These are phyloP conservation scores for Elsinoe batatas DNA, from an alignment of 2,329 filamentous ascomycete species.

Conservation along the genomic window DNA sequence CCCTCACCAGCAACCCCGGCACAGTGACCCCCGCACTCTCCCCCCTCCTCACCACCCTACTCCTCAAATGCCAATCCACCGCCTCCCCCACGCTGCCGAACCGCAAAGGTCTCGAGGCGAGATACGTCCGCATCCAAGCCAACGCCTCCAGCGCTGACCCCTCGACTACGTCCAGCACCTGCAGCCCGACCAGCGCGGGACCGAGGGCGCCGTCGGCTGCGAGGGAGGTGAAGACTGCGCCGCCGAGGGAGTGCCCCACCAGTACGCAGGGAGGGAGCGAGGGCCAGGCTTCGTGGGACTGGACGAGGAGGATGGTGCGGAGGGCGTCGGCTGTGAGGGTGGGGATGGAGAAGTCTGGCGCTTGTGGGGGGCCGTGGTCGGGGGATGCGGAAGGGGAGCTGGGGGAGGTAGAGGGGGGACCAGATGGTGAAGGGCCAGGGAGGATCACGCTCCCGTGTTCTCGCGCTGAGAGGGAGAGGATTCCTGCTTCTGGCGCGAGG, in stretches of 20 bases:
- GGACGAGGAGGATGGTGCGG: slow-evolving; percentile 57
- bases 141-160: slow-evolving; percentile 90
- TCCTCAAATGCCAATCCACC: slow-evolving; percentile 89
- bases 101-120: slow-evolving; percentile 66
- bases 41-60: slow-evolving; percentile 73
- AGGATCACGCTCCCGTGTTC: slow-evolving; percentile 45
- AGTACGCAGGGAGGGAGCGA: slow-evolving; percentile 65
- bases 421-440: background rate
- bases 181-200: slow-evolving; percentile 65
- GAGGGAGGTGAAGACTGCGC: slow-evolving; percentile 79
- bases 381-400: too few species aligned
- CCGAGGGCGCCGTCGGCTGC: slow-evolving; percentile 58
- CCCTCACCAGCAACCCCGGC: slow-evolving; percentile 56
- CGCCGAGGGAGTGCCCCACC: slow-evolving; percentile 86
- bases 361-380: too few species aligned
- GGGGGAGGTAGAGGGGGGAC: too few species aligned
- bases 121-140: slow-evolving; percentile 85
- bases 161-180: slow-evolving; percentile 90
- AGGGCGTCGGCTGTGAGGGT: slow-evolving; percentile 66
- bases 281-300: slow-evolving; percentile 60
- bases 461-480: slow-evolving; percentile 76
- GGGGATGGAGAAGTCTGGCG: slow-evolving; percentile 61
- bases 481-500: slow-evolving; percentile 66
- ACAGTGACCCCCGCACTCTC: slow-evolving; percentile 81
- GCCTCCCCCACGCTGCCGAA: slow-evolving; percentile 71